Evolutionary conservation across 148 eudicot species (phyloP), one percentile per base, ranked within the genome.

Genomic region (Silene latifolia): DNA sequence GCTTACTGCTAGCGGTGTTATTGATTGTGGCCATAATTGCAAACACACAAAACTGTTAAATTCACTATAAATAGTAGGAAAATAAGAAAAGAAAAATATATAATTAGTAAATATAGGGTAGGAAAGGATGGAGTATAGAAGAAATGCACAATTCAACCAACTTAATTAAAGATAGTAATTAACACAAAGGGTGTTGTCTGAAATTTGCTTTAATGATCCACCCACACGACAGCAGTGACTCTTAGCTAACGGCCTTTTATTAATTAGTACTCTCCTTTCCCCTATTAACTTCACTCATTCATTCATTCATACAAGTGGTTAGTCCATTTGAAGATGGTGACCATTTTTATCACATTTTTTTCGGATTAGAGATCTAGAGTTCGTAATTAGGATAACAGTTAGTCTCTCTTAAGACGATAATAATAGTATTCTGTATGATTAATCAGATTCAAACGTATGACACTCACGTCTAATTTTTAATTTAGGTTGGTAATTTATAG

Each of bases 211-310:
- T 67, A 79, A 73, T 79, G 69, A 75, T 63, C 24, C 70, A 74
- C 73, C 73, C 73, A 70, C 56, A 72, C 77, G 58, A 63, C 77
- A 74, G 77, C 27, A 63, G 47, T 73, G 54, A 73, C 59, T 63
- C 67, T 47, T 67, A 73, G 27, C 77, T 67, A 79, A 79, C 81
- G 73, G 61, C 81, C 81, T 62, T 35, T 18, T 73, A 79, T 73
- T 79, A 73, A 79, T 73, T 78, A 78, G 64, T 78, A 39, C 3
- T 27, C 35, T 32, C 35, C 35, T 4, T 32, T 32, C 56, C 7
- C 17, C 1, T 51, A 78, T 78, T 78, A 73, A 78, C 46, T 78
- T 75, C 81, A 60, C 18, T 72, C 72, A 47, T 74, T 12, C 21
- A 35, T 24, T 69, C 42, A 46, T 72, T 72, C 66, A 48, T 25